These are phyloP conservation scores for Fusarium albidum DNA, from an alignment of 2,329 filamentous ascomycete species.

Conservation along the genomic window DNA sequence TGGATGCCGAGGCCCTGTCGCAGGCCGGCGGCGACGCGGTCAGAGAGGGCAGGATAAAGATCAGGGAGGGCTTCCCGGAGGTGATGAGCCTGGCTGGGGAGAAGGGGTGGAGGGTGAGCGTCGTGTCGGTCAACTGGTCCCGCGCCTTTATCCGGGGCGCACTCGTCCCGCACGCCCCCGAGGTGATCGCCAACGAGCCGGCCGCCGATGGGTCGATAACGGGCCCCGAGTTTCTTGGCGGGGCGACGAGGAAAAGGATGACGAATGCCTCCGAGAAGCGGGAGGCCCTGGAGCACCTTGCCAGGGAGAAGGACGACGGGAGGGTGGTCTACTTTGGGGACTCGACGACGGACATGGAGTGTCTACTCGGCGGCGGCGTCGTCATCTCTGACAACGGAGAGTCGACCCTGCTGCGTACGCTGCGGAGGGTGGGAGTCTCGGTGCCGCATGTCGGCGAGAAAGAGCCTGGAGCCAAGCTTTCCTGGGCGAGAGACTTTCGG, in stretches of 20 bases:
- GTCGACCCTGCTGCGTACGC: conserved; percentile 46
- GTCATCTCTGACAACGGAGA: conserved; percentile 52
- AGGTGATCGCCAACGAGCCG: conserved; percentile 56
- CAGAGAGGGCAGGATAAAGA: conserved; percentile 41
- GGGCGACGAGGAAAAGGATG: conserved; percentile 44
- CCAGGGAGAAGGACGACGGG: conserved; percentile 26
- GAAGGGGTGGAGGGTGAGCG: conserved; percentile 49
- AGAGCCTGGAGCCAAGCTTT: conserved; percentile 32
- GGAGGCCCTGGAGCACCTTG: conserved; percentile 47
- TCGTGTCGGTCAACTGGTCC: conserved; percentile 64
- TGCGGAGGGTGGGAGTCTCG: conserved; percentile 48
- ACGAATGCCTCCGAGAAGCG: conserved; percentile 58
- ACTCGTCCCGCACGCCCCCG: conserved; percentile 44
- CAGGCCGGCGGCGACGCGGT: conserved; percentile 50
- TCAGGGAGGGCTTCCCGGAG: conserved; percentile 52
- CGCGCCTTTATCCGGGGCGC: conserved; percentile 56
- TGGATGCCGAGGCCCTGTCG: conserved; percentile 45
- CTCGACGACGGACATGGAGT: conserved; percentile 64
- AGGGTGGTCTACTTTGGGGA: conserved; percentile 65
- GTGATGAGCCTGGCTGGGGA: conserved; percentile 39
- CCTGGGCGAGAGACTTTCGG: conserved; percentile 55
- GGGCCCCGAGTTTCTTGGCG: conserved; percentile 47
- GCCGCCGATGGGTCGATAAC: conserved; percentile 49
- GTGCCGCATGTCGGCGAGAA: conserved; percentile 48
- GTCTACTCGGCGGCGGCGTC: conserved; percentile 57